Conservation (phyloP, 305 asterid genomes). For the Plantago lanceolata region DNA sequence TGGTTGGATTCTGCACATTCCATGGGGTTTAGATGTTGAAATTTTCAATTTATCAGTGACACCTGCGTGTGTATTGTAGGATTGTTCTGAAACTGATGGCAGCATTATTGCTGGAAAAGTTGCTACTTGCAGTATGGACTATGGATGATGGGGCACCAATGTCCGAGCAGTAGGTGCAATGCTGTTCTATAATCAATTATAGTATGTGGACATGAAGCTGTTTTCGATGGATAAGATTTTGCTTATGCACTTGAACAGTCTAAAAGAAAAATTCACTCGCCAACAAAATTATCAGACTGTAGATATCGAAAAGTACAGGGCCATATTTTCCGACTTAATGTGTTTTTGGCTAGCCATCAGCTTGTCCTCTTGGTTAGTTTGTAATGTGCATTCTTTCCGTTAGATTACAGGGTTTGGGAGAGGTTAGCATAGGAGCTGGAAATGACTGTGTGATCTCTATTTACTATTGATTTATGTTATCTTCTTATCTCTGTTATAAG, state of each 20-base stretch:
- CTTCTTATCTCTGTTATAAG: too few species aligned
- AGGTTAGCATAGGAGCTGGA: too few species aligned
- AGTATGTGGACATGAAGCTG: background rate
- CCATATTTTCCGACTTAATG: too few species aligned
- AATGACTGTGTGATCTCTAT: too few species aligned
- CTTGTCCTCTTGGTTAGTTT: too few species aligned
- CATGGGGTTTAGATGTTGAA: background rate
- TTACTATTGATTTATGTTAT: too few species aligned
- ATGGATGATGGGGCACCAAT: slow-evolving; percentile 76
- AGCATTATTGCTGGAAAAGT: slow-evolving; percentile 81
- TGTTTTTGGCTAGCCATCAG: too few species aligned
- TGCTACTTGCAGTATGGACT: slow-evolving; percentile 60
- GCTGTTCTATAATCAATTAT: background rate
- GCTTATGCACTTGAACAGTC: background rate
- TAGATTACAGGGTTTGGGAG: too few species aligned
- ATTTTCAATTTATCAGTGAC: background rate
- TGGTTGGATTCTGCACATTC: background rate
- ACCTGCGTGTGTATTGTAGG: slow-evolving; percentile 33
- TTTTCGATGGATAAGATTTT: background rate
- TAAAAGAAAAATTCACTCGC: too few species aligned
- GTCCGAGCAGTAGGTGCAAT: slow-evolving; percentile 87
- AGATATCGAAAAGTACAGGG: too few species aligned
- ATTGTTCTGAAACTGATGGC: slow-evolving; percentile 94
- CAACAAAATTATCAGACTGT: too few species aligned
- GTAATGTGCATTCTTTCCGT: too few species aligned